Base-by-base conservation (phyloP, 1,284 basidiomycete species). In the Tilletia indica region DNA sequence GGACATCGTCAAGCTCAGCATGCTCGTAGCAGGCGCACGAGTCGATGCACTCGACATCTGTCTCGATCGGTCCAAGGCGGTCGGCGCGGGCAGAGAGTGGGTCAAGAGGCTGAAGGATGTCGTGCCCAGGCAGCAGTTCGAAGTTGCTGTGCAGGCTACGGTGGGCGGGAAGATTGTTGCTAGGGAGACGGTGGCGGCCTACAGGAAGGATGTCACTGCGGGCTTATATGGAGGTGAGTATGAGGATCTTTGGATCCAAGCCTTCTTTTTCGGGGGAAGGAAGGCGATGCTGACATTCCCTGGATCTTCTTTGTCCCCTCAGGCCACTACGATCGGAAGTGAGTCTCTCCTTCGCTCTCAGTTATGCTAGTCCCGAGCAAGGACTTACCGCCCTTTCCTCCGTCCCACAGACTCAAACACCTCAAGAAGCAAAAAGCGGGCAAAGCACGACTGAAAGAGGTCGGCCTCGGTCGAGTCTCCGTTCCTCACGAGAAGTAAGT, bases 61-160 rank as follows among this genome's bases (percentile, higher is more conserved):
- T 69, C 74, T 81, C 74, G 82, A 83, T 58, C 74, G 82, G 0
- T 76, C 74, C 45, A 83, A 83, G 71, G 75, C 80, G 5, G 58
- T 75, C 45, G 71, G 74, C 34, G 75, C 67, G 25, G 82, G 76
- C 14, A 63, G 80, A 11, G 36, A 49, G 48, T 82, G 80, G 81
- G 78, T 77, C 1, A 76, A 79, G 69, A 80, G 79, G 68, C 63
- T 83, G 38, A 82, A 79, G 69, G 80, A 81, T 4, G 76, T 78
- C 25, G 77, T 98, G 48, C 94, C 94, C 19, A 88, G 92, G 64
- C 96, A 98, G 84, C 86, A 96, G 71, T 98, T 96, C 82, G 96
- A 98, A 84, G 91, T 98, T 14, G 79, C 72, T 61, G 84, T 87
- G 67, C 85, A 86, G 68, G 86, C 85, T 25, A 81, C 89, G 1